These are phyloP conservation scores for Teratosphaeria viscida DNA, from an alignment of 2,329 filamentous ascomycete species.

Conservation along the genomic window DNA sequence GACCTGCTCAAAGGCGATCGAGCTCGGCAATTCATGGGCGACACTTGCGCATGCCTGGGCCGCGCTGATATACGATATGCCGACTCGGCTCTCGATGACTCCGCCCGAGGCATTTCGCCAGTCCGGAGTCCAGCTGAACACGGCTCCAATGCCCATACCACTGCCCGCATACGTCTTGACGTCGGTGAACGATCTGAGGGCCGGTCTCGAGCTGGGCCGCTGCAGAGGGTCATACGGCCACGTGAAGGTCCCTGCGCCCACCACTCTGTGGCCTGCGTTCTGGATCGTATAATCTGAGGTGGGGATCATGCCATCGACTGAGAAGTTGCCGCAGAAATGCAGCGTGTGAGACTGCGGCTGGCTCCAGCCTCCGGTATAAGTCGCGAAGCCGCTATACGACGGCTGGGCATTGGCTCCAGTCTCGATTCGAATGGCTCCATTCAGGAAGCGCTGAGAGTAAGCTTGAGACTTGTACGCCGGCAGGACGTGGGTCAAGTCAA, in stretches of 20 bases:
- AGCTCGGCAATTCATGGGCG: not conserved
- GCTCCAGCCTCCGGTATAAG: not conserved
- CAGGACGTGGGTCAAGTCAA: slow-evolving; percentile 20
- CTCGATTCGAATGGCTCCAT: not conserved
- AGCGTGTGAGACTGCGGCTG: not conserved
- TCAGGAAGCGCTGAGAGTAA: slow-evolving; percentile 41
- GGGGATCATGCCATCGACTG: not conserved
- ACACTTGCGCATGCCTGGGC: slow-evolving; percentile 16
- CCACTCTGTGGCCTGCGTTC: not conserved
- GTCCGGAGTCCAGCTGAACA: slow-evolving; percentile 34
- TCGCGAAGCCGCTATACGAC: not conserved
- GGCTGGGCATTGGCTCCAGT: not conserved
- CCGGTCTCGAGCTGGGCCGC: not conserved
- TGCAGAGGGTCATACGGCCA: not conserved
- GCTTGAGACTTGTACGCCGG: slow-evolving; percentile 45
- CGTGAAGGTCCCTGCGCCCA: not conserved
- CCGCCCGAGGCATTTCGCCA: slow-evolving; percentile 4
- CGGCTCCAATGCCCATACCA: not conserved
- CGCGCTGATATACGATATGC: slow-evolving; percentile 54
- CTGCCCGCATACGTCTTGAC: slow-evolving; percentile 22
- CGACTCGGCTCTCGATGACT: slow-evolving; percentile 44
- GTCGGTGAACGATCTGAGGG: slow-evolving; percentile 2
- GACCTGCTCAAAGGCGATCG: not conserved
- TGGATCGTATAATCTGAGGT: not conserved
- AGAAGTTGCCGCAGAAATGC: not conserved